Base-by-base conservation (phyloP, 1,284 basidiomycete genomes). In the Vanrija pseudolonga region DNA sequence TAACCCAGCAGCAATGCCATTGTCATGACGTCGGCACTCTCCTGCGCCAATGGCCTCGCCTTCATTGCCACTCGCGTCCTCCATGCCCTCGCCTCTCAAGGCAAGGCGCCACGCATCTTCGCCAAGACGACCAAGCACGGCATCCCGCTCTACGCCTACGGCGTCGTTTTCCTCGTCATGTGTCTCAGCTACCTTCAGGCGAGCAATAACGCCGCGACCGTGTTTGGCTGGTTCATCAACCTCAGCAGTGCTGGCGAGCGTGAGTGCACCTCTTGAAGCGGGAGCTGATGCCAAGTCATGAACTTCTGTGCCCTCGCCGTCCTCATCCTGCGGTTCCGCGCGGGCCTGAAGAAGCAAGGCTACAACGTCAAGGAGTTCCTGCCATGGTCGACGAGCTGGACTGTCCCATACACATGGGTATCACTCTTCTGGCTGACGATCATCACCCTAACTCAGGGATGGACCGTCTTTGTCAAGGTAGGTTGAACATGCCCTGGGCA, bases 21-120 rank as follows among this genome's bases (percentile, higher is more conserved):
- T n/a, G 55, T 66, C n/a, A 36, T 62, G 32, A 60, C 69, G 41
- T 70, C 66, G 20, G 72, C 69, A 5, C 65, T 73, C 38, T 71
- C 67, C 4, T 71, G 72, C 19, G 73, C 58, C 7, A 63, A 63
- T 41, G 61, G 62, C 47, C 60, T 63, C 40, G 64, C 60, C 43
- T 60, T 50, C 36, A 40, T 53, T 20, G 53, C 38, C 2, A 47
- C 41, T 23, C 54, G 58, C 47, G 39, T 50, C 17, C 50, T 59
- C 6, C 53, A 59, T 36, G 40, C 57, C 22, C 50, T 60, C 5
- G 55, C 59, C 19, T 46, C 45, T 14, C 23, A 37, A 7, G 58
- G 61, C 7, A 38, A 60, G 47, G 61, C 61, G 0, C 61, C 61
- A 4, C 40, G 26, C 17, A 32, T 63, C 39, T 55, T 63, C 36